Conservation (phyloP, 2,329 filamentous ascomycete genomes). For the Diaporthe citriasiana region DNA sequence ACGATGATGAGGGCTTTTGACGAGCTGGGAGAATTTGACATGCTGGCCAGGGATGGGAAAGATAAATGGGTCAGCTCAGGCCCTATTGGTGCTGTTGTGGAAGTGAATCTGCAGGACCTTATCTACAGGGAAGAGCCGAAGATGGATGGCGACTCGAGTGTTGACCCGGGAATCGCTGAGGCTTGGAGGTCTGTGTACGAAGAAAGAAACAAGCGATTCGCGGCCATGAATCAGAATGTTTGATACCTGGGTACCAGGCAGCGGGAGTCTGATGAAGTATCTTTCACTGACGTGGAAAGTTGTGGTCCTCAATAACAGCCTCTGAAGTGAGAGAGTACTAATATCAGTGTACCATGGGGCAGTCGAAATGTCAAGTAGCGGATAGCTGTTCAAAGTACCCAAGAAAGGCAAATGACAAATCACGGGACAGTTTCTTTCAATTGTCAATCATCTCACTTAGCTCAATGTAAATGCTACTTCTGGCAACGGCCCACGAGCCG, state of each 20-base stretch:
- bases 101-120: slow-evolving; percentile 21
- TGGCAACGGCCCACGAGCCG: neutral
- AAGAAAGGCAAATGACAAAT: too few species aligned
- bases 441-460: too few species aligned
- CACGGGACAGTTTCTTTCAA: too few species aligned
- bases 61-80: slow-evolving; percentile 15
- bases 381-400: neutral
- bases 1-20: slow-evolving; percentile 30
- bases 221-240: neutral
- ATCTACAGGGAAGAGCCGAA: slow-evolving; percentile 12
- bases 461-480: neutral
- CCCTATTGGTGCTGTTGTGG: slow-evolving; percentile 12
- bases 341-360: too few species aligned
- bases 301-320: too few species aligned
- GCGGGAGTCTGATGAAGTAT: too few species aligned
- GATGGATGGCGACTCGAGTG: neutral
- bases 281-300: too few species aligned
- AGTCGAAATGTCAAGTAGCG: too few species aligned
- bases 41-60: neutral
- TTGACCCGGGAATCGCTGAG: neutral
- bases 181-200: neutral
- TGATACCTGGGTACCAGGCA: too few species aligned
- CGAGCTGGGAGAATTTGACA: slow-evolving; percentile 35
- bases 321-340: too few species aligned
- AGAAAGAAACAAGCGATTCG: slow-evolving; percentile 28